A percentile compares a stretch with the other conserved stretches of the same genome.
phyloP scores from a whole-genome alignment of 2,329 filamentous ascomycete genomes.

The Pseudogymnoascus sp. region DNA sequence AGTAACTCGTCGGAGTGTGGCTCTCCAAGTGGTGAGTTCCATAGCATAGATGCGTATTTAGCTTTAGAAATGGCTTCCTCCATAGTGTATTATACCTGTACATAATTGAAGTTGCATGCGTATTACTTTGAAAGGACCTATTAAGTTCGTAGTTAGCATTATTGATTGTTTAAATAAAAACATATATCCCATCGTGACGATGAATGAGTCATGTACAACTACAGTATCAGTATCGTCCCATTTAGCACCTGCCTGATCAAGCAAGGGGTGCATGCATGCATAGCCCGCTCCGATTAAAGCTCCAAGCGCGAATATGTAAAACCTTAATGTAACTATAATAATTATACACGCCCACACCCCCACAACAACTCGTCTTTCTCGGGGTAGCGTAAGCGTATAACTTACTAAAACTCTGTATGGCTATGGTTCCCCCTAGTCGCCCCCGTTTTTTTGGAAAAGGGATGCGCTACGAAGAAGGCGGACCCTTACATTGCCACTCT shows the following conservation, averaged over 20 bases:
- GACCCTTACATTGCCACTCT: not conserved
- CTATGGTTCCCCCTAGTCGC: not conserved
- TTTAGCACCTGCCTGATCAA: not conserved
- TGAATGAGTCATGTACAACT: not conserved
- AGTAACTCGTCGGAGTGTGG: not conserved
- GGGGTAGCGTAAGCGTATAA: not conserved
- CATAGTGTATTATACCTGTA: not conserved
- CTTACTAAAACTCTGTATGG: not conserved
- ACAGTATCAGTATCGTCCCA: not conserved
- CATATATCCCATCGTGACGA: not conserved
- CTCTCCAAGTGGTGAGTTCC: constrained; percentile 1
- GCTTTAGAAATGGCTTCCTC: not conserved
- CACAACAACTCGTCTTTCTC: not conserved
- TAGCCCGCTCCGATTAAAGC: not conserved
- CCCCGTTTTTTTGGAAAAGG: not conserved
- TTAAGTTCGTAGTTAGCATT: not conserved
- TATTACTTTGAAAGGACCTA: not conserved
- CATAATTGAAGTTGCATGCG: not conserved
- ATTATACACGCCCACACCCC: not conserved
- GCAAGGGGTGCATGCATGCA: not conserved
- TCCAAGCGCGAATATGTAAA: not conserved
- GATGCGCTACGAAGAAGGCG: not conserved
- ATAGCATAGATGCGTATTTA: constrained; percentile 1
- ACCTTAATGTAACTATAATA: not conserved
- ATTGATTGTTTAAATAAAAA: not conserved